Percentiles rank a stretch among this genome's conserved stretches.
These are phyloP conservation scores for Furcasterigmium sp. DNA, from an alignment of 2,329 filamentous ascomycete genomes.

Conservation along the genomic window DNA sequence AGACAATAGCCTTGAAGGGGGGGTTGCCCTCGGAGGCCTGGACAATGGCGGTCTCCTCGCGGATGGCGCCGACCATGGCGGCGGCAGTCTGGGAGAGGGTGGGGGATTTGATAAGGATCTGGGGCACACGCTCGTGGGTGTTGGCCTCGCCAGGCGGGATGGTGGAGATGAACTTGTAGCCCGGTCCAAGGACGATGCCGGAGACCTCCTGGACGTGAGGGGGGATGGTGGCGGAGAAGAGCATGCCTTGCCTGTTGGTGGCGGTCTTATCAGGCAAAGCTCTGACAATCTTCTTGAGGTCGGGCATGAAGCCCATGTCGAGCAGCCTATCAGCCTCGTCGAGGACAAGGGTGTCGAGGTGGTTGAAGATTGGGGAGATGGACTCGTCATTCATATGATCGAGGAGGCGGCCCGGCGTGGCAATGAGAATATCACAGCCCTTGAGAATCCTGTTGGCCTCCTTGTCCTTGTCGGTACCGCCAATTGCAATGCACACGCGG, in stretches of 20 bases:
- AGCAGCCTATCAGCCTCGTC: slow-evolving; percentile 79
- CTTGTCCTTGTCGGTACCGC: slow-evolving; percentile 68
- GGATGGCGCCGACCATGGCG: slow-evolving; percentile 53
- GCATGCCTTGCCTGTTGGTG: slow-evolving; percentile 64
- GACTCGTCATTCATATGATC: slow-evolving; percentile 75
- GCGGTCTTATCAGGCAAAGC: slow-evolving; percentile 58
- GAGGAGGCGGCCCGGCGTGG: slow-evolving; percentile 72
- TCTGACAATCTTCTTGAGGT: slow-evolving; percentile 70
- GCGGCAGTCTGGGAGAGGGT: slow-evolving; percentile 62
- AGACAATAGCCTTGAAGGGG: slow-evolving; percentile 80
- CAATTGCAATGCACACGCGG: slow-evolving; percentile 73
- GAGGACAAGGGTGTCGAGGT: slow-evolving; percentile 73
- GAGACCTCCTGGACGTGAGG: slow-evolving; percentile 75
- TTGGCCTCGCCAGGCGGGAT: slow-evolving; percentile 69
- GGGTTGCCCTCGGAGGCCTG: slow-evolving; percentile 19
- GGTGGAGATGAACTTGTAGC: slow-evolving; percentile 79
- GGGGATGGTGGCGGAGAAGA: slow-evolving; percentile 82
- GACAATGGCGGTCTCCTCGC: slow-evolving; percentile 31
- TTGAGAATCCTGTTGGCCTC: slow-evolving; percentile 66
- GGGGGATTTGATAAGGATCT: slow-evolving; percentile 64
- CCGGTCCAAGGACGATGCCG: slow-evolving; percentile 57
- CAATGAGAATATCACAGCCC: slow-evolving; percentile 75
- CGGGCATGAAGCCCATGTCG: slow-evolving; percentile 79
- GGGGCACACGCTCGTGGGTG: slow-evolving; percentile 72
- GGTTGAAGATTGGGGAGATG: slow-evolving; percentile 59